Evolutionary conservation across 139 green algal species (phyloP), one percentile per base, ranked within the genome.

Genomic region (Desmodesmus armatus): DNA sequence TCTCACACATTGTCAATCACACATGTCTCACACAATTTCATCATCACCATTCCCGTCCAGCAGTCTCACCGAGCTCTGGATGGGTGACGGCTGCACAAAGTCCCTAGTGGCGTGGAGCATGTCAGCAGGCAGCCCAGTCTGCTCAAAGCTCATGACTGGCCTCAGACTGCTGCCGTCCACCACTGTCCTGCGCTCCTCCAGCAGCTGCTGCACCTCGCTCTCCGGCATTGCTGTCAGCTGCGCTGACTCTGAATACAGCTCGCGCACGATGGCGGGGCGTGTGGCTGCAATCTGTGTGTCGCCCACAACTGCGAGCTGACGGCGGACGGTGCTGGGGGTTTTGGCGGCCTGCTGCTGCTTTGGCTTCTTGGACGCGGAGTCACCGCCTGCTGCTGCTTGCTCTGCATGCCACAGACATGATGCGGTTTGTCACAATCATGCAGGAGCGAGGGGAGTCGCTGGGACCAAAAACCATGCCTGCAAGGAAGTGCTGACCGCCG

Each of bases 71-170:
- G n/a, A n/a, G 44, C 87, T 74, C 85, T 98, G 95, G 87, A 98
- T 97, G 21, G 95, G 95, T 0, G 93, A 97, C 1, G 95, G 95
- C 37, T 82, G 29, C 39, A 69, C 51, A 66, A 98, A 98, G 25
- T 84, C 85, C 9, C 84, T 74, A 0, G 89, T 94, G n/a, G 92
- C 83, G 58, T 95, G 91, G 40, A 98, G 88, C 87, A 97, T 89
- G 31, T 89, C 75, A 11, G 76, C 23, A 0, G 92, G 89, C 39
- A 98, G 89, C 15, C 94, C 93, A 60, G 93, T 91, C 44, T 93
- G 84, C 35, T 87, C 87, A 84, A 94, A 95, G 65, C 79, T 90
- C 40, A 84, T 29, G n/a, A 93, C n/a, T 31, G 91, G 92, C 75
- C 86, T 89, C 41, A 93, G 83, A 63, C 44, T 47, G n/a, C 49